Evolutionary conservation across 176 grass and related monocot genomes (phyloP).

Genomic region (Saccharum officinarum): DNA sequence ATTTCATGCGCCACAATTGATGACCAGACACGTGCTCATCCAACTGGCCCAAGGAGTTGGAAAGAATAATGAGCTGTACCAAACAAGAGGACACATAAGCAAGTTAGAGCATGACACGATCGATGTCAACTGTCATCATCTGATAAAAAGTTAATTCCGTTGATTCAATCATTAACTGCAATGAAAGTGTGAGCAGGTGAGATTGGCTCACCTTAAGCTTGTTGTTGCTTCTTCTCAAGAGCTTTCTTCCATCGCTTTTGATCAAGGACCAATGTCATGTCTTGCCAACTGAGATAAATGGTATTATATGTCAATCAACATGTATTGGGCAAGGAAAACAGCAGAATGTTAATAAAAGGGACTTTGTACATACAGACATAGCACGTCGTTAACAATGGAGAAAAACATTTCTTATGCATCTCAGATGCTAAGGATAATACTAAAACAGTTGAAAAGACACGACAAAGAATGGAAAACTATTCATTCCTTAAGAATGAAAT

Average conservation of each 20-base stretch:
- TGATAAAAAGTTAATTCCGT: neutral
- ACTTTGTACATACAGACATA: neutral
- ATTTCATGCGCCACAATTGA: neutral
- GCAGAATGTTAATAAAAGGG: neutral
- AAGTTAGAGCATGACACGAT: neutral
- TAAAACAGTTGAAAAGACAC: neutral
- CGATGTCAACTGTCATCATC: neutral
- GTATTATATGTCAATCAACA: slow-evolving; percentile 12
- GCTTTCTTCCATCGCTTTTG: slow-evolving; percentile 62
- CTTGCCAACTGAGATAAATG: slow-evolving; percentile 46
- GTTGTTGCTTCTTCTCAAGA: slow-evolving; percentile 46
- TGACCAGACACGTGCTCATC: slow-evolving; percentile 13
- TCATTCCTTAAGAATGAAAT: neutral
- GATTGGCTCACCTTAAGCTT: slow-evolving; percentile 38
- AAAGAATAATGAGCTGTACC: neutral
- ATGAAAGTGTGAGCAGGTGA: neutral
- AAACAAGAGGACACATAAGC: neutral
- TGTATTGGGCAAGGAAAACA: neutral
- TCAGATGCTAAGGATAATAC: neutral
- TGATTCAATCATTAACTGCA: neutral
- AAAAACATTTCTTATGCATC: neutral
- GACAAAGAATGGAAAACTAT: neutral
- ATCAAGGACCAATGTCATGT: slow-evolving; percentile 47
- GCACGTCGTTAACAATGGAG: neutral
- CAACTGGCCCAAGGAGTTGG: neutral